phyloP scores from a whole-genome alignment of 106 monocot genomes.

The Allium cepa region DNA sequence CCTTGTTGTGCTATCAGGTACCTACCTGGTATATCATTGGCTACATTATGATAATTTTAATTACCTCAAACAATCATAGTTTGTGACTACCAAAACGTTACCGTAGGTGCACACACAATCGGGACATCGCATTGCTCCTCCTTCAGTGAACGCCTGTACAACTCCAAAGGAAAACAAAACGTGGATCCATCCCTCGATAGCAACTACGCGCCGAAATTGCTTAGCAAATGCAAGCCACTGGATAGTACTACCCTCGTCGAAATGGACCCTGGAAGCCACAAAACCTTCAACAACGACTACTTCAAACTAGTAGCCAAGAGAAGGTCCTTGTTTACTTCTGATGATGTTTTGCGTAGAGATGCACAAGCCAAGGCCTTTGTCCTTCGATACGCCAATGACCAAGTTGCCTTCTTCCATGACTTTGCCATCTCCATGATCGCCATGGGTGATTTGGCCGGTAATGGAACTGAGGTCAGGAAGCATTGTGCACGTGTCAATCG shows the following conservation, averaged over 20 bases:
- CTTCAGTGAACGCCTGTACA: constrained; percentile 29
- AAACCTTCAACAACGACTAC: constrained; percentile 47
- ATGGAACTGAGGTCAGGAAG: constrained; percentile 44
- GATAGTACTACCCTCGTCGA: constrained; percentile 25
- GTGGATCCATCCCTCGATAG: constrained; percentile 42
- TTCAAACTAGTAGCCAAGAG: constrained; percentile 37
- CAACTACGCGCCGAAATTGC: constrained; percentile 26
- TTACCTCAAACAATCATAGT: too few species aligned
- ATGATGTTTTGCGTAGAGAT: constrained; percentile 25
- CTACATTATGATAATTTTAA: too few species aligned
- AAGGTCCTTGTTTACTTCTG: constrained; percentile 39
- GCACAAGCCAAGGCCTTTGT: constrained; percentile 16
- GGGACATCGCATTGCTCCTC: constrained; percentile 31
- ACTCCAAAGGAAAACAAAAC: constrained; percentile 41
- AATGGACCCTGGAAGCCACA: constrained; percentile 65
- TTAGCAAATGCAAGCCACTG: constrained; percentile 22
- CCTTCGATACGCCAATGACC: background rate
- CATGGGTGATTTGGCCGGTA: constrained; percentile 32
- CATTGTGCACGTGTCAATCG: constrained; percentile 30
- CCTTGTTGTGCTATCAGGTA: constrained; percentile 40
- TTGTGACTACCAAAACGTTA: too few species aligned
- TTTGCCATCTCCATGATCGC: constrained; percentile 44
- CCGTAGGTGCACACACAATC: constrained; percentile 31
- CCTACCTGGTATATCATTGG: background rate
- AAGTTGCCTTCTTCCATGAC: constrained; percentile 14